Conservation (phyloP, 345 rosid genomes). For the Lenwebbia sp. region DNA sequence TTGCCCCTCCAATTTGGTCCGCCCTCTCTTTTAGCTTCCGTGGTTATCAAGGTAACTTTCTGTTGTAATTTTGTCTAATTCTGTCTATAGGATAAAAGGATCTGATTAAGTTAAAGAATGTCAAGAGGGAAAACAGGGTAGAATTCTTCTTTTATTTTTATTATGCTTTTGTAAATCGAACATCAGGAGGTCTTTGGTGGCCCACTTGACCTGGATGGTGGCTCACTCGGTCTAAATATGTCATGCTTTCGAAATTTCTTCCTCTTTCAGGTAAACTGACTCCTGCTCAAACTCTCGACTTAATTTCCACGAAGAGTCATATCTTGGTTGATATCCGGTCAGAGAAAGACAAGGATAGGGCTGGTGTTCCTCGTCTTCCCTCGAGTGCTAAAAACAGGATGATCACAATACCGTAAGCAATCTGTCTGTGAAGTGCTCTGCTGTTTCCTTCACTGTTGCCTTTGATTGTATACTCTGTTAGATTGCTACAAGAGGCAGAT, state of each 20-base stretch:
- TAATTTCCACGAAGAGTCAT: slow-evolving; percentile 37
- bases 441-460: neutral
- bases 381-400: slow-evolving; percentile 70
- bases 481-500: neutral
- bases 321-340: slow-evolving; percentile 75
- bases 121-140: neutral
- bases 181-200: neutral
- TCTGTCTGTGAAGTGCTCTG: neutral
- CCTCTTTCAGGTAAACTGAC: slow-evolving; percentile 56
- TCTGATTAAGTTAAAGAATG: neutral
- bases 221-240: neutral
- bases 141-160: neutral
- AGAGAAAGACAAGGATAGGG: slow-evolving; percentile 86
- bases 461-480: neutral
- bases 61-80: neutral
- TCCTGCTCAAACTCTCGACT: slow-evolving; percentile 83
- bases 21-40: slow-evolving; percentile 56
- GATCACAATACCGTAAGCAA: slow-evolving; percentile 75
- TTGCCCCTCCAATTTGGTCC: slow-evolving; percentile 79
- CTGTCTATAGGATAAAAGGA: neutral
- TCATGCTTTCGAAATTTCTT: neutral
- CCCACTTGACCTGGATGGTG: neutral
- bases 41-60: slow-evolving; percentile 70
- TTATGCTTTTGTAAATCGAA: neutral
- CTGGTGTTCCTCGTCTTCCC: slow-evolving; percentile 92